Evolutionary conservation across 768 basidiomycete species (phyloP), one percentile per base, ranked within the genome.

Genomic region (Tremella fuciformis): DNA sequence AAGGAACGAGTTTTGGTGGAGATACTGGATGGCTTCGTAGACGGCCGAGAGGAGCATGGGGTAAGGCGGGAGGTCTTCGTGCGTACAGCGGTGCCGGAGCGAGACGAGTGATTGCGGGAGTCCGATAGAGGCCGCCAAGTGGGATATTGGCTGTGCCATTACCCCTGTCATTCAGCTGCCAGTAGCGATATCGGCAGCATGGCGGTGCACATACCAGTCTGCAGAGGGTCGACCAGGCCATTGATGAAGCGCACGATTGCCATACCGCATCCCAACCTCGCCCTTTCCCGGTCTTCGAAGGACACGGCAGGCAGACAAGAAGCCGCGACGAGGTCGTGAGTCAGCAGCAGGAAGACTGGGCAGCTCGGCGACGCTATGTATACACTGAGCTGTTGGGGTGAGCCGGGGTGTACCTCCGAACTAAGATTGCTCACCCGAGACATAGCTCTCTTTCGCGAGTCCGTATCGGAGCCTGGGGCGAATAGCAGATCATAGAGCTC

Each of bases 201-300:
- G n/a, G n/a, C n/a, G 49, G 3, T 29, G 19, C 41, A 61, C 62
- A 56, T 25, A 65, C 71, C 90, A 9, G 84, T 82, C 70, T 99
- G 96, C 11, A 96, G 80, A 13, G 93, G 91, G 70, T 99, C 96
- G 7, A 97, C 94, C 38, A 98, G 82, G 1, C 91, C 89, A 67
- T 98, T 99, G 64, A 98, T 89, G 64, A 98, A 84, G 29, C 94
- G 81, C 58, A 93, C 87, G 59, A 96, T 80, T 1, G 91, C 85
- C 22, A 87, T 80, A 8, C 89, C 85, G 75, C 90, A 91, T 59
- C 83, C 83, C 67, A 92, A 87, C 18, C 93, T 83, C 54, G 89
- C 76, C 50, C 80, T 76, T 41, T 67, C 59, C 3, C 55, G 29
- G 1, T 68, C 63, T 19, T 52, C 55, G 0, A 56, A 29, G 16